Base-by-base conservation (phyloP, 1,284 basidiomycete genomes). In the Farysia itapuensis region DNA sequence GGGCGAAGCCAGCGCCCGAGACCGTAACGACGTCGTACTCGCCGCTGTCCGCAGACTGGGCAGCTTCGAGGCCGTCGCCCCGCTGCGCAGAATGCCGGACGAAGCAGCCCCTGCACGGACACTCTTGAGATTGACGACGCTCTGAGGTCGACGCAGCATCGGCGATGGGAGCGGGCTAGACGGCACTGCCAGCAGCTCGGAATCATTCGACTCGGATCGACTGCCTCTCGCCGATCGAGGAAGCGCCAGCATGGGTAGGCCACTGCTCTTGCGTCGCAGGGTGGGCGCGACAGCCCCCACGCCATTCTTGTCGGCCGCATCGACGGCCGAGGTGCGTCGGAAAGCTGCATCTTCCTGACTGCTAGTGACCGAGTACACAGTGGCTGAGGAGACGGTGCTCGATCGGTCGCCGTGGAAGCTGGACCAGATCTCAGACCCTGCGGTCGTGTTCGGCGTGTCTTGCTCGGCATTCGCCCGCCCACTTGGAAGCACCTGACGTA, bases 361-460 rank as follows among this genome's bases (percentile, higher is more conserved):
- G 42, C 58, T 57, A 19, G 32, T 34, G 22, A 35, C 39, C 2
- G 58, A 63, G 39, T 40, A 52, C 6, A 44, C 42, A 12, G 58
- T 48, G 3, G 52, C 52, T 5, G 52, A 51, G 19, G 58, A 63
- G 14, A 38, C 41, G 8, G 39, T 39, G 42, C 58, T 63, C 15
- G 38, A 36, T 26, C 58, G 47, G 25, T 63, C 58, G 13, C 29
- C 43, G 15, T 51, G 43, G 39, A 63, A 48, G 38, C 47, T 57
- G 9, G 40, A 48, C 58, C 58, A 63, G 26, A 56, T 47, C 20
- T 56, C 52, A n/a, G 58, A 63, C 2, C 58, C 52, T 0, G 44
- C 48, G 39, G 39, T 48, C 12, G 58, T 63, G 35, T 52, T 39
- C 1, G 58, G 58, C 16, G 58, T 63, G 13, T 63, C 58, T 22